Conservation (phyloP, 768 basidiomycete species). For the Amanita brunnescens region DNA sequence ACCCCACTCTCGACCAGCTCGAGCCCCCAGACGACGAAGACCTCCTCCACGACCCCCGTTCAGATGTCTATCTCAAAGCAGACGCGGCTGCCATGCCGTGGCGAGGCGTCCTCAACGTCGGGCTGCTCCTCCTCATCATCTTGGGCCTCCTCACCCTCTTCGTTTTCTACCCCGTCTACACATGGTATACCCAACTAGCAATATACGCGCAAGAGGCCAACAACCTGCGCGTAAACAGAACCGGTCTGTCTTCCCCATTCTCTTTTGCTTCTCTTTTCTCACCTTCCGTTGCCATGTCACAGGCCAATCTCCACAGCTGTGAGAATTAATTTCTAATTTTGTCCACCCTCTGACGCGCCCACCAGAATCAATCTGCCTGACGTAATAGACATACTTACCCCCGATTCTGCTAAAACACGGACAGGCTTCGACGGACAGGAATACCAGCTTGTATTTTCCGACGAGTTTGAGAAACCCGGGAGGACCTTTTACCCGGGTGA, state of each 20-base stretch:
- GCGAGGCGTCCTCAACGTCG: no score
- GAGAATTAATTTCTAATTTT: constrained; percentile 10
- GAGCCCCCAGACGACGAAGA: constrained; percentile 69
- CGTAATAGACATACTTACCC: constrained; percentile 68
- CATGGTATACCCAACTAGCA: constrained; percentile 33
- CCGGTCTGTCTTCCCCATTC: constrained; percentile 17
- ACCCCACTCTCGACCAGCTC: constrained; percentile 48
- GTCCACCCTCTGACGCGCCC: background rate
- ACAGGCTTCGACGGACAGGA: constrained; percentile 65
- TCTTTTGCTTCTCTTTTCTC: background rate
- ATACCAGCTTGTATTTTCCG: constrained; percentile 61
- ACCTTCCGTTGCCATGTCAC: constrained; percentile 16
- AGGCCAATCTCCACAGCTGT: constrained; percentile 56
- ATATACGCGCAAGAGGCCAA: constrained; percentile 43
- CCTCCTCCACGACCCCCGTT: constrained; percentile 54
- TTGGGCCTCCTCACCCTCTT: constrained; percentile 62
- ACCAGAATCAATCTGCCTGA: constrained; percentile 39
- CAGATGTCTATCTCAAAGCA: constrained; percentile 18
- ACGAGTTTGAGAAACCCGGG: constrained; percentile 56
- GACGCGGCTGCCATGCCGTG: constrained; percentile 30
- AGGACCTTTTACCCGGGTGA: constrained; percentile 52
- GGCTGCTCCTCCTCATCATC: constrained; percentile 57
- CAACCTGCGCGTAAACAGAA: constrained; percentile 59
- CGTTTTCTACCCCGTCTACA: constrained; percentile 68
- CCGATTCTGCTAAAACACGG: constrained; percentile 42